Base-by-base conservation (phyloP, 2,329 filamentous ascomycete species). In the Phoma sp. region DNA sequence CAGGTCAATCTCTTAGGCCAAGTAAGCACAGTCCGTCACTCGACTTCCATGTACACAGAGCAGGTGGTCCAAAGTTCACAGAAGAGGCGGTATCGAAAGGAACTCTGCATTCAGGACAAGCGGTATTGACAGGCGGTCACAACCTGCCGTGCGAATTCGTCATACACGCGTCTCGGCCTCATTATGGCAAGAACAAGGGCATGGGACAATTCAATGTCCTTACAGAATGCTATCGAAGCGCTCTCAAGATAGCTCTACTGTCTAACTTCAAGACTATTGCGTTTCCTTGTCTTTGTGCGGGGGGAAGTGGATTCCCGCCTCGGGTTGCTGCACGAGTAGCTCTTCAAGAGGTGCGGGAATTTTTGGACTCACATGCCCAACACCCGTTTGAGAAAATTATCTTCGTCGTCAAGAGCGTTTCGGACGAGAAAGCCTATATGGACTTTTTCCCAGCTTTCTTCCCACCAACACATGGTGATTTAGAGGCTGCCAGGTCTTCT, bases 221-320 rank as follows among this genome's bases (percentile, higher is more conserved):
- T 11, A 64, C 64, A 1, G 64, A 66, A 24, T 73, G 71, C 55
- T 75, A 75, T 45, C 65, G 64, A 7, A 65, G 51, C 46, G 58
- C 58, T 13, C 57, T 75, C 11, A 60, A 53, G 24, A 48, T 63
- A 13, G 71, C 70, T 4, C 52, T 57, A 7, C 45, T 58, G 2
- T 42, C 62, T 11, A 47, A 56, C 1, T 42, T 73, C 37, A 69
- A 67, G 32, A 71, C 64, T 1, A 55, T 75, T 10, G 73, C 70
- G 0, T 74, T 75, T 50, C 72, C 72, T 22, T 69, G 66, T 38
- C 37, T 75, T 2, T 69, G 64, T 13, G 61, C 66, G 8, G 71
- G 72, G 9, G 70, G 70, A 5, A 62, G 61, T 33, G 68, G 66
- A 0, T 72, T 73, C 39, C 67, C 70, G n/a, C 45, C 67, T 29